Conservation (phyloP, 192 early-diverging fungal genomes). For the Phycomyces blakesleeanus region DNA sequence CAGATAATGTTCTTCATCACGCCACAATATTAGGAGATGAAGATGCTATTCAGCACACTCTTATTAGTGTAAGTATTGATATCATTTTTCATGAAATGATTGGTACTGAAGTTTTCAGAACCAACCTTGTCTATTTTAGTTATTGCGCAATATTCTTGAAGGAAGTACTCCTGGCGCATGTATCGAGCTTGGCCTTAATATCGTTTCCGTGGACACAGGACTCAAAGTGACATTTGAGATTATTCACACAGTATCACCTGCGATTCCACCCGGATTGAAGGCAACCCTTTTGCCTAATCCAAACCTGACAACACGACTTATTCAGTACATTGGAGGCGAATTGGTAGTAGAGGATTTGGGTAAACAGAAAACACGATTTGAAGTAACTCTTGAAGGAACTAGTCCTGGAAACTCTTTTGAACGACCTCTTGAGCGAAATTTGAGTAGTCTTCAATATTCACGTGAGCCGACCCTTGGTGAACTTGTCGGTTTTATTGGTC, state of each 20-base stretch:
- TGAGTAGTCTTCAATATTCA: conserved; percentile 30
- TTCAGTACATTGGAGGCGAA: conserved; percentile 16
- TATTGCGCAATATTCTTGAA: conserved; percentile 48
- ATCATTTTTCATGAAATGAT: background rate
- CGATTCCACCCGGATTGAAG: background rate
- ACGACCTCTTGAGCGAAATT: background rate
- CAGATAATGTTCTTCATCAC: conserved; percentile 50
- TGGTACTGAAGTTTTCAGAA: background rate
- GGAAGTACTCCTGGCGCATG: conserved; percentile 44
- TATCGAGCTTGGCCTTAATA: conserved; percentile 49
- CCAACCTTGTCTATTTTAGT: conserved; percentile 24
- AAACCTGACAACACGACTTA: conserved; percentile 25
- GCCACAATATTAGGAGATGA: conserved; percentile 50
- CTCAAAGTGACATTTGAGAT: conserved; percentile 20
- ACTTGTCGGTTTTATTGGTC: conserved; percentile 36
- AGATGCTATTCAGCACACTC: conserved; percentile 45
- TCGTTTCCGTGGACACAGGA: conserved; percentile 2
- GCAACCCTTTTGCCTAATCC: conserved; percentile 23
- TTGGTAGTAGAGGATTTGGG: conserved; percentile 22
- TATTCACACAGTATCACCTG: conserved; percentile 10
- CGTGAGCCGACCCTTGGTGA: conserved; percentile 51
- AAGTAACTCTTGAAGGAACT: conserved; percentile 16
- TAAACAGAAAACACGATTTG: conserved; percentile 19
- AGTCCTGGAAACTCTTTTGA: background rate
- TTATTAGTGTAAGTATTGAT: conserved; percentile 49